Base-by-base conservation (phyloP, 805 yeast genomes). In the Yarrowia bubula region DNA sequence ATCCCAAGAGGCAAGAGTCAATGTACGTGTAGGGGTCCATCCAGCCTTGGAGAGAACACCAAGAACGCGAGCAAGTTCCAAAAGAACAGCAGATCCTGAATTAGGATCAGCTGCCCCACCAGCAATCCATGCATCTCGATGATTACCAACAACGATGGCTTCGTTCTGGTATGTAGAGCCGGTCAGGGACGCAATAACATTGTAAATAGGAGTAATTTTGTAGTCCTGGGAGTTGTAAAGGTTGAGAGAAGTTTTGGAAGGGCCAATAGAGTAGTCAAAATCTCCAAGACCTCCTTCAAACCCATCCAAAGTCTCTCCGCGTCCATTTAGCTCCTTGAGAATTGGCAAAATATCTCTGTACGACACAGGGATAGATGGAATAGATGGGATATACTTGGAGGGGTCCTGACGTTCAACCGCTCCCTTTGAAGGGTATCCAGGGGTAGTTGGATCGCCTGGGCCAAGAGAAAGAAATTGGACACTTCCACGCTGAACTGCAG, bases 61-160 rank as follows among this genome's bases (percentile, higher is more conserved):
- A 39, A 87, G 77, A 0, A 83, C 86, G 55, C 89, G 78, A 8
- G 86, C 86, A 46, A 88, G 75, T 72, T 88, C 93, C 47, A 88
- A 74, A 68, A 87, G 67, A 0, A 80, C 84, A 0, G 92, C 86
- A 15, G 89, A 81, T 0, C 93, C 93, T 32, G 87, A 81, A 74
- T 88, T 88, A 35, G 95, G 92, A 75, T 89, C 95, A 31, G 85
- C 87, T 0, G 92, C 92, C 14, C 90, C 90, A 57, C 89, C 89
- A 66, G 85, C 83, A 66, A 86, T 82, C 95, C 93, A 89, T 2
- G 92, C 86, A 72, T 89, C 95, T 65, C 91, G 83, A 72, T 88
- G 95, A 73, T 88, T 88, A 39, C 95, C 95, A 65, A 88, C 73
- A 39, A 89, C 73, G 55, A 88, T 80, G 5, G 83, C 85, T 65